Base-by-base conservation (phyloP, 768 basidiomycete genomes). In the Termitomyces sp. region DNA sequence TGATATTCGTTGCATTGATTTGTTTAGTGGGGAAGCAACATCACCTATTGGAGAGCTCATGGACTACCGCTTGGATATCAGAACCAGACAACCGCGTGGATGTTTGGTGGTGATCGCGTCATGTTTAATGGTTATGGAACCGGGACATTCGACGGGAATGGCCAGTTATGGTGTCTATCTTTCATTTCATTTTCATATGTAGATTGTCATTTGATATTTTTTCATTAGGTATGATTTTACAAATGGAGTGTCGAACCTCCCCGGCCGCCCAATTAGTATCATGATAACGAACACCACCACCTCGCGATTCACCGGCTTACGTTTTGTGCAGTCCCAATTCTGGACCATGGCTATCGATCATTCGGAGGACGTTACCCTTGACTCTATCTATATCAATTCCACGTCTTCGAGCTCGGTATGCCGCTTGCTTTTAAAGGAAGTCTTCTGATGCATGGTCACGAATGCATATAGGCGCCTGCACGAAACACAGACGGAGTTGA, bases 101-200 rank as follows among this genome's bases (percentile, higher is more conserved):
- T 72, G 56, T 65, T 76, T 31, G 72, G 69, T 18, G 76, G 76
- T 1, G 61, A 67, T 46, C 63, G 64, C 24, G 51, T 72, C 29
- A 58, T 54, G 7, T 70, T 70, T 48, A 56, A 64, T 27, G 72
- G 72, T 2, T 63, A 72, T 58, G 72, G 66, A 9, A 61, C 57
- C 8, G 72, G 76, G 27, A 76, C 75, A 8, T 72, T 77, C 46
- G 71, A 74, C 56, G 75, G 75, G 4, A 75, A 76, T 44, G 76
- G 76, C 10, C 74, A 76, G 54, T 63, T 71, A 2, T 77, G 76
- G 76, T 71, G 29, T 3, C 58, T 62, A 27, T 49, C 31, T 14
- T 44, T 22, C 9, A n/a, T 41, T 20, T 41, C n/a, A 20, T n/a
- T 41, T 20, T 41, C 9, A 20, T 41, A 41, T 20, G 39, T 41